Conservation (phyloP, 306 rosid genomes). For the Citrullus colocynthis region DNA sequence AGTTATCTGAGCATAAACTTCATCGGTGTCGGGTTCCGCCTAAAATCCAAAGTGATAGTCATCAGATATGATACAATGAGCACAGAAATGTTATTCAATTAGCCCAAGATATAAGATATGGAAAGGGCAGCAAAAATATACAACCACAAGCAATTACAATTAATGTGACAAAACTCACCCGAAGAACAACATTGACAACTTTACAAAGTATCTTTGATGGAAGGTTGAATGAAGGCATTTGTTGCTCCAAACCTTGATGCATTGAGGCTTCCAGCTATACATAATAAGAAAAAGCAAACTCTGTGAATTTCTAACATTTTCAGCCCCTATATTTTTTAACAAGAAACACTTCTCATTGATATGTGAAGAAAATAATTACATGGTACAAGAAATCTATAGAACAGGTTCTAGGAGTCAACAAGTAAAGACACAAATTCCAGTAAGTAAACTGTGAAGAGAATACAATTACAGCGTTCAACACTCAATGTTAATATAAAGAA, state of each 20-base stretch:
- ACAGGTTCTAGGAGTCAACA: neutral
- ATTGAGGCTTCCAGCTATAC: slow-evolving; percentile 89
- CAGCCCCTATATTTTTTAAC: neutral
- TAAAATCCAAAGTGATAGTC: slow-evolving; percentile 16
- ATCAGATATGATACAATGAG: neutral
- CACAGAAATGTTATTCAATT: neutral
- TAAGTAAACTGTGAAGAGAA: neutral
- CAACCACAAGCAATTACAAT: slow-evolving; percentile 7
- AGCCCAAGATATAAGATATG: neutral
- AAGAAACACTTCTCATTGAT: neutral
- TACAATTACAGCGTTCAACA: neutral
- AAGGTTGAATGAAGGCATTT: slow-evolving; percentile 88
- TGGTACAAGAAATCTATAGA: neutral
- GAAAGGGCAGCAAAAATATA: neutral
- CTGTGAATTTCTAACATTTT: neutral
- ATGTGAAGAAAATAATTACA: neutral
- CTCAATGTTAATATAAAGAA: neutral
- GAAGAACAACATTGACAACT: slow-evolving; percentile 80
- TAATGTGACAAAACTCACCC: slow-evolving; percentile 38
- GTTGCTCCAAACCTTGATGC: slow-evolving; percentile 92
- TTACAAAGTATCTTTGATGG: slow-evolving; percentile 81
- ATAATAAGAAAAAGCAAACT: neutral
- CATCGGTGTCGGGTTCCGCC: slow-evolving; percentile 97
- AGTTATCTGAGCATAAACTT: slow-evolving; percentile 90
- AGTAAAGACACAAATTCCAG: neutral